A percentile compares a stretch with the other conserved stretches of the same genome.
Conservation (phyloP, 2,329 filamentous ascomycete species). For the Coccinonectria pachysandricola region DNA sequence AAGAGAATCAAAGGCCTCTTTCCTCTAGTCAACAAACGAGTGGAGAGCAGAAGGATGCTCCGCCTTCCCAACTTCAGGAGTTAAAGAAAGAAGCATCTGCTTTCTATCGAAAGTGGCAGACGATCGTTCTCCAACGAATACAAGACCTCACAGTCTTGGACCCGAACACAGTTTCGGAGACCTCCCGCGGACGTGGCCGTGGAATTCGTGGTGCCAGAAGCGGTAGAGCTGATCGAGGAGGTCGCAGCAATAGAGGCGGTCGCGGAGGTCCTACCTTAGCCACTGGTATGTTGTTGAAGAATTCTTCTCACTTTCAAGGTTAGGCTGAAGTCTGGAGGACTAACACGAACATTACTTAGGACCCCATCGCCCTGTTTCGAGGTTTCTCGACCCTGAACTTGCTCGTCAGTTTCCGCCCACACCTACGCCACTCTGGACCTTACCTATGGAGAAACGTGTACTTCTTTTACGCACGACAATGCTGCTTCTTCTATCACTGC, state of each 20-base stretch:
- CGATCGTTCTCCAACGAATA: slow-evolving; percentile 57
- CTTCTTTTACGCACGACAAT: slow-evolving; percentile 64
- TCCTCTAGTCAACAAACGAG: too few relatives aligned
- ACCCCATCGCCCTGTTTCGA: too few relatives aligned
- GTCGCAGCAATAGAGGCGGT: slow-evolving; percentile 22
- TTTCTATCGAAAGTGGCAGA: slow-evolving; percentile 75
- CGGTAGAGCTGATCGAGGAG: slow-evolving; percentile 19
- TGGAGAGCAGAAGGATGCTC: not conserved
- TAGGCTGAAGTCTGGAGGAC: too few relatives aligned
- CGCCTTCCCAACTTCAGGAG: slow-evolving; percentile 41
- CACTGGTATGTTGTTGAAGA: slow-evolving; percentile 31
- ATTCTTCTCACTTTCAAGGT: too few relatives aligned
- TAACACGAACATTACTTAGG: slow-evolving; percentile 7
- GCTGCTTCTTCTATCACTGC: slow-evolving; percentile 62
- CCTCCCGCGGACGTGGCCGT: slow-evolving; percentile 26
- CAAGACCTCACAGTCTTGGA: slow-evolving; percentile 53
- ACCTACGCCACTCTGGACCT: slow-evolving; percentile 47
- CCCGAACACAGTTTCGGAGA: slow-evolving; percentile 14
- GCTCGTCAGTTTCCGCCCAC: slow-evolving; percentile 46
- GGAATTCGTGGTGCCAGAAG: slow-evolving; percentile 18
- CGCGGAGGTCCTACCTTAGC: slow-evolving; percentile 21
- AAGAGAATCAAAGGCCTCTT: too few relatives aligned
- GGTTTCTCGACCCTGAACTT: slow-evolving; percentile 37
- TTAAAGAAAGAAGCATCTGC: slow-evolving; percentile 58
- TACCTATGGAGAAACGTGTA: slow-evolving; percentile 50